Percentiles rank a stretch among this genome's conserved stretches.
Conservation (phyloP, 257 asterid genomes). For the Plantago major region DNA sequence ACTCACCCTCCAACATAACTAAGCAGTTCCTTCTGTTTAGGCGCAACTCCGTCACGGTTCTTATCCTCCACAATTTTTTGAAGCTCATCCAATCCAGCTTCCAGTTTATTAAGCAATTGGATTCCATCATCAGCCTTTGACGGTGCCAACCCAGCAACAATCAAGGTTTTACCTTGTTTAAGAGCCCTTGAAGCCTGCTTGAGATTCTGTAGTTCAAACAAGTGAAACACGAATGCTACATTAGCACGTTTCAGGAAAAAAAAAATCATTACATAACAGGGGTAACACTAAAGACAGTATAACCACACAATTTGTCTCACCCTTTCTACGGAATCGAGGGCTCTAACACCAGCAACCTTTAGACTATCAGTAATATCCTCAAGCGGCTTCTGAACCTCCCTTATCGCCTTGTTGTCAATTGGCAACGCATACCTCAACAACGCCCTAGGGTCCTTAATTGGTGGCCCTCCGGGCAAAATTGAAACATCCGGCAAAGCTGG, state of each 20-base stretch:
- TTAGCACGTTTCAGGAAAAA: constrained; percentile 9
- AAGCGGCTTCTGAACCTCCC: constrained; percentile 97
- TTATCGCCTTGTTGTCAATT: constrained; percentile 82
- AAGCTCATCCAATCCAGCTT: constrained; percentile 76
- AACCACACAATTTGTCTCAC: constrained; percentile 37
- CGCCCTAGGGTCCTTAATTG: constrained; percentile 95
- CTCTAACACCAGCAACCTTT: constrained; percentile 73
- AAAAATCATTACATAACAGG: neutral
- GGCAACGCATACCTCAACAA: constrained; percentile 90
- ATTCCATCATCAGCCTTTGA: constrained; percentile 79
- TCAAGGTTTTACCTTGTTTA: constrained; percentile 69
- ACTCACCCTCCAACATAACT: constrained; percentile 96
- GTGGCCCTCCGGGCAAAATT: constrained; percentile 92
- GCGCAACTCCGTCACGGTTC: constrained; percentile 73
- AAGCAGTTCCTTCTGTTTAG: constrained; percentile 95
- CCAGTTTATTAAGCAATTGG: constrained; percentile 74
- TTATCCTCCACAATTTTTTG: constrained; percentile 66
- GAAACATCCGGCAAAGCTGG: constrained; percentile 79
- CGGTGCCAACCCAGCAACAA: constrained; percentile 78
- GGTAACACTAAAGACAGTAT: neutral
- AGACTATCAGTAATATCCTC: constrained; percentile 96
- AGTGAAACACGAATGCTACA: constrained; percentile 1
- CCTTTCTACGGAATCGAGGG: constrained; percentile 86
- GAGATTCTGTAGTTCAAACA: constrained; percentile 53
- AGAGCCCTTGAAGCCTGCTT: constrained; percentile 81